Evolutionary conservation across 306 rosid genomes (phyloP).

Genomic region (Sindora glabra): DNA sequence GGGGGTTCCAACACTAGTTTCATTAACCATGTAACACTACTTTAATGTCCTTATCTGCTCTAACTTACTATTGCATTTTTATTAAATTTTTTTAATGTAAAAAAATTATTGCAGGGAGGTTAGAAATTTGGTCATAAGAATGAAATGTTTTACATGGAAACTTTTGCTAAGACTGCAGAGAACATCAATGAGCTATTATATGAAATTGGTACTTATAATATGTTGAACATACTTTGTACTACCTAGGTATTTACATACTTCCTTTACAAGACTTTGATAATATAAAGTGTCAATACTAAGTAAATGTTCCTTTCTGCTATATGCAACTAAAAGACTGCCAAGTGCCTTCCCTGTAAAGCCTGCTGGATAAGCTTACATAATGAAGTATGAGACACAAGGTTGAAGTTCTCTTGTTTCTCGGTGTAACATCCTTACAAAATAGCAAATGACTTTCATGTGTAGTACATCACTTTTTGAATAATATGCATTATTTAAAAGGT

Average conservation of each 20-base stretch:
- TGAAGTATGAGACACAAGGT: constrained; percentile 27
- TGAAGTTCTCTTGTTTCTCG: constrained; percentile 47
- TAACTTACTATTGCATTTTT: too few species aligned
- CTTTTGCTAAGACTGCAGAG: constrained; percentile 77
- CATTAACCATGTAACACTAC: too few species aligned
- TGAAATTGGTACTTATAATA: constrained; percentile 54
- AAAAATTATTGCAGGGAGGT: constrained; percentile 45
- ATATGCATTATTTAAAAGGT: not conserved
- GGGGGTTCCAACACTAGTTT: too few species aligned
- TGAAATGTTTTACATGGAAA: constrained; percentile 77
- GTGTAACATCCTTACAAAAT: constrained; percentile 16
- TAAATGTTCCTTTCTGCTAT: constrained; percentile 6
- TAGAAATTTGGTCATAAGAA: constrained; percentile 66
- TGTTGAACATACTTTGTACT: not conserved
- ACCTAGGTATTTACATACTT: not conserved
- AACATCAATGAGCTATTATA: constrained; percentile 73
- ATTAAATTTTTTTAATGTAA: not conserved
- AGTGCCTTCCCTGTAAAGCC: constrained; percentile 42
- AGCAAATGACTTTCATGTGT: not conserved
- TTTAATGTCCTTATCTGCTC: too few species aligned
- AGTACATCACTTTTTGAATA: not conserved
- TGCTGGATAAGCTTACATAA: constrained; percentile 35
- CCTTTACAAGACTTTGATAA: not conserved
- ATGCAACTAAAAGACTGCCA: constrained; percentile 61
- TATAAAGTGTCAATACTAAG: not conserved